Evolutionary conservation across 176 grass and related monocot genomes (phyloP).

Genomic region (Leersia perrieri): DNA sequence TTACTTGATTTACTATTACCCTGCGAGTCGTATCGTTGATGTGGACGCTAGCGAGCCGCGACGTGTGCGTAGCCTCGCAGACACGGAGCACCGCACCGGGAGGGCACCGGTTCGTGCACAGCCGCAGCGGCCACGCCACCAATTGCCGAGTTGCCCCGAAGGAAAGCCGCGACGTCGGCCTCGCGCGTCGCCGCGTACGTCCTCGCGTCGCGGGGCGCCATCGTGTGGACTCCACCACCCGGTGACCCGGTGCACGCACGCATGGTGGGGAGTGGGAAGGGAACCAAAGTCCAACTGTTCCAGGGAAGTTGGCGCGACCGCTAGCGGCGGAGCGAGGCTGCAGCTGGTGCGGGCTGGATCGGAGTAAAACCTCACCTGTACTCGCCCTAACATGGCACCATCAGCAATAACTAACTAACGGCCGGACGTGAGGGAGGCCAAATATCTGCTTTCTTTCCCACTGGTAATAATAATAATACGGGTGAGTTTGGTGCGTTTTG

Average conservation of each 20-base stretch:
- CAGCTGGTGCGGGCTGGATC: slow-evolving; percentile 30
- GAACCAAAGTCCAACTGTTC: not conserved
- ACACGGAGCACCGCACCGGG: not conserved
- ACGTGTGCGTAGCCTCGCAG: not conserved
- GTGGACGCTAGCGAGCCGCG: not conserved
- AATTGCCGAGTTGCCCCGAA: too few species aligned
- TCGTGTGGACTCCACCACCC: not conserved
- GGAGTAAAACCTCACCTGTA: not conserved
- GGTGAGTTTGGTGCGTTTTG: not conserved
- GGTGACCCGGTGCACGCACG: too few species aligned
- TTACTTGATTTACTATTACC: too few species aligned
- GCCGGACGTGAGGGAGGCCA: not conserved
- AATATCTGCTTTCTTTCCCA: not conserved
- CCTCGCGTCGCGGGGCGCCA: too few species aligned
- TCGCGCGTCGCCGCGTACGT: not conserved
- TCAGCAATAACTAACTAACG: not conserved
- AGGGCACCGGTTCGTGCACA: not conserved
- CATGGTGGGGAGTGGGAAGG: not conserved
- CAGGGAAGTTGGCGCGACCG: not conserved
- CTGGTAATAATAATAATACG: not conserved
- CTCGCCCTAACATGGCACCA: not conserved
- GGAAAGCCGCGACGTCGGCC: not conserved
- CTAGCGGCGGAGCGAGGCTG: too few species aligned
- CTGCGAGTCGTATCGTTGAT: not conserved
- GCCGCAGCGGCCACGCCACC: not conserved